Evolutionary conservation across 805 yeast genomes (phyloP).

Genomic region (Debaryomyces tyrocola): DNA sequence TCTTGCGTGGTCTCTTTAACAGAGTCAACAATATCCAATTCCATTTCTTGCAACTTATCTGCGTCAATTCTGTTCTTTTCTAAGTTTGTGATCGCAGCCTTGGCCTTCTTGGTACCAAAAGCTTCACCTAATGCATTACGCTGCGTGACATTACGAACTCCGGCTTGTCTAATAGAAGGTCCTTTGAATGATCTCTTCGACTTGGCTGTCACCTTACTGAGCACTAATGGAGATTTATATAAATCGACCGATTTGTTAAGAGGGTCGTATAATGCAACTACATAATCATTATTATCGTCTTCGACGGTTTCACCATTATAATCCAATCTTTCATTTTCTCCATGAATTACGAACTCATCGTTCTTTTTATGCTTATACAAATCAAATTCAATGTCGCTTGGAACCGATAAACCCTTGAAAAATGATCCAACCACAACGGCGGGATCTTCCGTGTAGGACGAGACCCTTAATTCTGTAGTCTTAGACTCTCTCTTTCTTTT

Average conservation of each 20-base stretch:
- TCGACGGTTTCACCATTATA: conserved; percentile 58
- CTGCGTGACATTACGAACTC: conserved; percentile 52
- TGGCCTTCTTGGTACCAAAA: conserved; percentile 96
- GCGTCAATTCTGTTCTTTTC: conserved; percentile 87
- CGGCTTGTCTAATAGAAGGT: conserved; percentile 62
- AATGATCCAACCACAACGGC: conserved; percentile 64
- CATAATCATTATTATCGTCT: conserved; percentile 48
- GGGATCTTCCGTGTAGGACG: conserved; percentile 42
- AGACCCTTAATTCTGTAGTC: conserved; percentile 42
- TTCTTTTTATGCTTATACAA: conserved; percentile 52
- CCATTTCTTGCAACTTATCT: conserved; percentile 69
- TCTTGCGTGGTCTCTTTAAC: conserved; percentile 68
- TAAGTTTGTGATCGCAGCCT: conserved; percentile 78
- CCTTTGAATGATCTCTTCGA: conserved; percentile 56
- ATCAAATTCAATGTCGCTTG: conserved; percentile 59
- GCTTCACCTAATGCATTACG: conserved; percentile 90
- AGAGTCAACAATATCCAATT: conserved; percentile 78
- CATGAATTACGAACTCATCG: conserved; percentile 59
- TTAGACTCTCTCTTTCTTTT: conserved; percentile 26
- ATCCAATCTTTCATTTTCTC: conserved; percentile 71
- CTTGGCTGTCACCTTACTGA: conserved; percentile 62
- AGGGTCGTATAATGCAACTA: conserved; percentile 78
- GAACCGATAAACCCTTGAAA: conserved; percentile 72
- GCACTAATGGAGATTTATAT: conserved; percentile 59
- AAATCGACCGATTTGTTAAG: conserved; percentile 62